Conservation (phyloP, 345 rosid genomes). For the Populus pruinosa region DNA sequence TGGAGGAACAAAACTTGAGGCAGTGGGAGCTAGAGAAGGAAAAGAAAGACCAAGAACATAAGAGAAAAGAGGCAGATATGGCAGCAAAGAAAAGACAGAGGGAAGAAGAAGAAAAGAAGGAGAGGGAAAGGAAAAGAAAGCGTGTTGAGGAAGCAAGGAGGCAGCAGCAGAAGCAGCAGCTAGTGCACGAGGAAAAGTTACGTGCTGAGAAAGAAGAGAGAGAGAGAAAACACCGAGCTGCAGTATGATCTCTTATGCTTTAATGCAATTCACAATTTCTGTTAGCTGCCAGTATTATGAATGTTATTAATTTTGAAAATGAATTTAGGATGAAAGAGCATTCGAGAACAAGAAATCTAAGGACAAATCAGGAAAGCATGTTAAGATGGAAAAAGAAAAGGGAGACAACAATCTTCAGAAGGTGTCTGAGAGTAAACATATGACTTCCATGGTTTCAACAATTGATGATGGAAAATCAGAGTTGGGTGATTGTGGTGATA, state of each 20-base stretch:
- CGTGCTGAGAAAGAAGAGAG: slow-evolving; percentile 45
- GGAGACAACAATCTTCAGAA: slow-evolving; percentile 21
- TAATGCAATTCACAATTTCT: not conserved
- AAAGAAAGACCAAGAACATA: slow-evolving; percentile 71
- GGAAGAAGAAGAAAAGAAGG: slow-evolving; percentile 69
- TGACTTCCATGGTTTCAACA: slow-evolving; percentile 20
- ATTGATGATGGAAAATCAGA: slow-evolving; percentile 32
- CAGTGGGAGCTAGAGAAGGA: slow-evolving; percentile 65
- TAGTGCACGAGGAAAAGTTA: slow-evolving; percentile 46
- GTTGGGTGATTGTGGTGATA: slow-evolving; percentile 32
- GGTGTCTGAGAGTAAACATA: slow-evolving; percentile 29
- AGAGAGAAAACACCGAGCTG: slow-evolving; percentile 38
- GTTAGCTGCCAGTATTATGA: not conserved
- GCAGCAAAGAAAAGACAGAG: slow-evolving; percentile 68
- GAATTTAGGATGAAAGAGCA: slow-evolving; percentile 41
- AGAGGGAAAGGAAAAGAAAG: slow-evolving; percentile 69
- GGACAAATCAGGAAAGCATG: slow-evolving; percentile 27
- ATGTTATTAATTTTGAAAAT: slow-evolving; percentile 5
- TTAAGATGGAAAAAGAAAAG: slow-evolving; percentile 27
- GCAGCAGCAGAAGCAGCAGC: slow-evolving; percentile 39
- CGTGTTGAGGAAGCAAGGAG: slow-evolving; percentile 55
- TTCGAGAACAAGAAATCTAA: slow-evolving; percentile 30
- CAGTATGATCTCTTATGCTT: slow-evolving; percentile 30
- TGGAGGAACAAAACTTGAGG: slow-evolving; percentile 61
- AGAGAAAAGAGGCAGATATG: slow-evolving; percentile 71